Conservation (phyloP, 2,329 filamentous ascomycete genomes). For the Pleochaeta shiraiana region DNA sequence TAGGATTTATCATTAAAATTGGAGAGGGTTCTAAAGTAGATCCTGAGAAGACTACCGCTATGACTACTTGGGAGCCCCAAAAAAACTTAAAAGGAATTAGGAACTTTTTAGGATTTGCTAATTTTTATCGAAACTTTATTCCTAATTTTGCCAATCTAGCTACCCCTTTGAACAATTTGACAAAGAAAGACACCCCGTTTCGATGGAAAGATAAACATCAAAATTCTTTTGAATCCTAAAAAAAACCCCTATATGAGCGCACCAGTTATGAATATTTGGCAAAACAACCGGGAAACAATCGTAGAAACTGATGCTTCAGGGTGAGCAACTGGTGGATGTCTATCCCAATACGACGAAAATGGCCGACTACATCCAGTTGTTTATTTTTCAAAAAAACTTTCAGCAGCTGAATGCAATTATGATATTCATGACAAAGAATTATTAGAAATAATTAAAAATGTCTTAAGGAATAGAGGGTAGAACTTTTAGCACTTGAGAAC, state of each 20-base stretch:
- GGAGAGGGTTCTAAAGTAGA: not conserved
- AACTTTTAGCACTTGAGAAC: not conserved
- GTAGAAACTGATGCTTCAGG: not conserved
- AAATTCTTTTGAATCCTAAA: too few relatives aligned
- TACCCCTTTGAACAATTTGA: not conserved
- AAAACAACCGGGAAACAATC: not conserved
- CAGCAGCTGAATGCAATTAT: not conserved
- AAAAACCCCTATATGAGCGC: too few relatives aligned
- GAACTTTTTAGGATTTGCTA: not conserved
- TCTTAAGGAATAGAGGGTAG: not conserved
- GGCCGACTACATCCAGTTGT: not conserved
- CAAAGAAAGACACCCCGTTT: not conserved
- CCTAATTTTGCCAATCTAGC: not conserved
- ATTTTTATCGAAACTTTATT: too few relatives aligned
- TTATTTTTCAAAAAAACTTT: not conserved
- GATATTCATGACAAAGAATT: not conserved
- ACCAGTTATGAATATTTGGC: too few relatives aligned
- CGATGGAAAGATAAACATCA: not conserved
- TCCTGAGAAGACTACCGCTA: not conserved
- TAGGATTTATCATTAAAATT: not conserved
- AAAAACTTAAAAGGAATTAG: constrained; percentile 11
- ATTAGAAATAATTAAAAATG: not conserved
- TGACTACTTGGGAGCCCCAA: not conserved
- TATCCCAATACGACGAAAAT: not conserved
- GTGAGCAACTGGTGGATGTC: not conserved